Base-by-base conservation (phyloP, 2,329 filamentous ascomycete species). In the Xylaria sp. region DNA sequence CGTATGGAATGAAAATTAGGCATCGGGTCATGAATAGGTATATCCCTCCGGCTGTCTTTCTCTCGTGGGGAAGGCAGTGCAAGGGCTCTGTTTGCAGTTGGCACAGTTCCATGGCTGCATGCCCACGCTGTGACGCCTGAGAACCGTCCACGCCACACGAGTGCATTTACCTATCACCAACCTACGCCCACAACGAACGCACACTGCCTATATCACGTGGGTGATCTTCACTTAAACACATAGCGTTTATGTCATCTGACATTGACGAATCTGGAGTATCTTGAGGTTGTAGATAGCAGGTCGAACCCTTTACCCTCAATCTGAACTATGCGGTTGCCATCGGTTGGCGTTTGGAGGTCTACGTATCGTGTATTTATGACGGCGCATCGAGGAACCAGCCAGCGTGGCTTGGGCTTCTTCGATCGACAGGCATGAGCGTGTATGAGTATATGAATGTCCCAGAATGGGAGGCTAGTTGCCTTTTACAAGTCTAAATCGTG, bases 211-310 rank as follows among this genome's bases (percentile, higher is more conserved):
- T 34, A 34, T 34, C 29, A 34, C 24, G 37, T 50, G 26, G 37
- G 39, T 39, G 40, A 44, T 53, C 45, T 38, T 38, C 21, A 50
- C 37, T 47, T 38, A 19, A 50, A 37, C 50, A 56, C 56, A 59
- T 59, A 34, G 17, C 20, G 13, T 17, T 40, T 39, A 19, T 39
- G 49, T 59, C 56, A 59, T 44, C 49, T 59, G 56, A 56, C 44
- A 39, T 50, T 16, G 11, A 37, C 18, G 40, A 48, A 34, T 34
- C 21, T 26, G 22, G 29, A 45, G 44, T 42, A 40, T 46, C n/a
- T 42, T 50, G 19, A 34, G 9, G 9, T 26, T 44, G 34, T 18
- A 13, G 29, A 13, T 34, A 13, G 9, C 29, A 3, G 29, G 29
- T n/a, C 24, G 16, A 34, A 34, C 9, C 29, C 29, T 34, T 34